These are phyloP conservation scores for Dentipellis sp. DNA, from an alignment of 768 basidiomycete genomes.

Conservation along the genomic window DNA sequence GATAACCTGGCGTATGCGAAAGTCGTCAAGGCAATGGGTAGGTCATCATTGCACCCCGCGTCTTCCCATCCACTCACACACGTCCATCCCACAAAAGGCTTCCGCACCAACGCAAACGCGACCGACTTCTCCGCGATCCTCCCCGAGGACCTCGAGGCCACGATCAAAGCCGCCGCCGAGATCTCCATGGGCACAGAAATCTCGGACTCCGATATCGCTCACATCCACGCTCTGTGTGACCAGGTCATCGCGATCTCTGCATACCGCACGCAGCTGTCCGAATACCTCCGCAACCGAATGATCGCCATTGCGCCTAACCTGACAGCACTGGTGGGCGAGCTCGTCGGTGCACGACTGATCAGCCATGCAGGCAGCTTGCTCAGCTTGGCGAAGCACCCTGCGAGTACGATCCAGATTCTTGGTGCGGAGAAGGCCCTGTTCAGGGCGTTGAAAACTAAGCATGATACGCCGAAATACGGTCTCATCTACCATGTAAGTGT, in stretches of 20 bases:
- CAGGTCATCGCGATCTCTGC: conserved; percentile 95
- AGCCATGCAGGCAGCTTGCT: conserved; percentile 66
- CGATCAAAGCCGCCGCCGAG: conserved; percentile 91
- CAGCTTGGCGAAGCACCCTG: conserved; percentile 65
- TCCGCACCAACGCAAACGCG: conserved; percentile 86
- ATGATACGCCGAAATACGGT: conserved; percentile 98
- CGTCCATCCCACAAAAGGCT: conserved; percentile 38
- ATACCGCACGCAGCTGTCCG: conserved; percentile 90
- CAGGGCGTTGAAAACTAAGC: conserved; percentile 70
- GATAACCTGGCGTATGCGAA: conserved; percentile 98
- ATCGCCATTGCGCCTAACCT: conserved; percentile 95
- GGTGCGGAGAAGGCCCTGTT: conserved; percentile 75
- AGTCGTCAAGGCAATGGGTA: conserved; percentile 86
- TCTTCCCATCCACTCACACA: neutral
- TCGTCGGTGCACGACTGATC: conserved; percentile 69
- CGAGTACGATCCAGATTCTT: conserved; percentile 70
- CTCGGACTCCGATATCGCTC: conserved; percentile 91
- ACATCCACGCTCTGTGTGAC: conserved; percentile 95
- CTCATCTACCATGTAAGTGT: conserved; percentile 89
- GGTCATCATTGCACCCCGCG: conserved; percentile 11
- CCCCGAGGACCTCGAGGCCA: conserved; percentile 94
- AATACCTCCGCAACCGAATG: conserved; percentile 98
- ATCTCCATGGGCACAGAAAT: conserved; percentile 99
- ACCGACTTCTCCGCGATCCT: conserved; percentile 86
- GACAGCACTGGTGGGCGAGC: conserved; percentile 74